Evolutionary conservation across 768 basidiomycete species (phyloP), one percentile per base, ranked within the genome.

Genomic region (Auricularia heimuer): DNA sequence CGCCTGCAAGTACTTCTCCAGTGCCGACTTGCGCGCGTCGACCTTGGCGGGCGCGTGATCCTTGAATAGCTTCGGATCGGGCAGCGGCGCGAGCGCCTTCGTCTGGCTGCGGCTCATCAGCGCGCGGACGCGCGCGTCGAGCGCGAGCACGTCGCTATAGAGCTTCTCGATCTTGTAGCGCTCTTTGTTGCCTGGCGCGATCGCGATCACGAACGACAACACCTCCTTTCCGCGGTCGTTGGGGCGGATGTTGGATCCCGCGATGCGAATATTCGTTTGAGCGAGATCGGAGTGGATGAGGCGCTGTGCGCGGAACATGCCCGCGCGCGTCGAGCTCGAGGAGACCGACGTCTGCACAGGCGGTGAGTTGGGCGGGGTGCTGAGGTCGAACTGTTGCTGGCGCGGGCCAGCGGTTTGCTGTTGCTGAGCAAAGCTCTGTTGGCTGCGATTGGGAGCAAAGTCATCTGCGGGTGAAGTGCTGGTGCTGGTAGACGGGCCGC

Each of bases 31-130:
- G 68, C 96, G 79, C 75, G 96, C 94, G 79, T 98, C 97, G 54
- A 94, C 92, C 79, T 91, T 95, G 35, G 92, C 92, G 36, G 96
- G 96, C 0, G 95, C 94, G 74, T 96, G 94, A 77, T 98, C 97
- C 75, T 86, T 95, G 91, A 96, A 98, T 8, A 97, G 78, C 75
- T 88, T 90, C 33, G 92, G 91, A 73, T 99, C 97, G 1, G 97
- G 97, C 65, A 99, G 75, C 63, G 76, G 80, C 21, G 80, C 86
- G 61, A 98, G 86, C 76, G 84, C 90, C 79, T 94, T 94, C 36
- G 65, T 64, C 69, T 77, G 76, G 62, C 82, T 83, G 73, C 86
- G 88, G 14, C 87, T 85, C 24, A 79, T 70, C 29, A 69, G 67
- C 24, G 73, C 70, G 18, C 86, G 82, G 62, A 98, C 82, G 33